Evolutionary conservation across 2,329 filamentous ascomycete species (phyloP).

Genomic region (Catunica adiposa): DNA sequence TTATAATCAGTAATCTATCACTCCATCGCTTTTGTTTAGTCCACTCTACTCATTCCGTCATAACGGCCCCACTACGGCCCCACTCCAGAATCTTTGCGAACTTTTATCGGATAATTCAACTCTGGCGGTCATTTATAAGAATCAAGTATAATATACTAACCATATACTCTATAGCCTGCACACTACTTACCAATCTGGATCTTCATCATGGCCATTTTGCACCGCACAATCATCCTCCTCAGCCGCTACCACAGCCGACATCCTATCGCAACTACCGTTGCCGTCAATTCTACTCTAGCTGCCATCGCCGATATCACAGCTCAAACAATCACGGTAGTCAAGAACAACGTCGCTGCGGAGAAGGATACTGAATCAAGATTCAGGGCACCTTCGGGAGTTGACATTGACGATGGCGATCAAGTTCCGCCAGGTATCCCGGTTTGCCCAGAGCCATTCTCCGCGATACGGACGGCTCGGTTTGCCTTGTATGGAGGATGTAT

Average conservation of each 20-base stretch:
- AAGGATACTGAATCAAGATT: conserved; percentile 26
- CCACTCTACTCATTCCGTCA: too few relatives aligned
- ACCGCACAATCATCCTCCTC: conserved; percentile 1
- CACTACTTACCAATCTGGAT: conserved; percentile 10
- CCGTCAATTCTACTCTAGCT: conserved; percentile 89
- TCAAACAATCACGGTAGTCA: conserved; percentile 75
- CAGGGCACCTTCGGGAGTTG: neutral
- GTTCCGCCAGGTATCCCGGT: conserved; percentile 39
- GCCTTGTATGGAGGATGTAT: conserved; percentile 96
- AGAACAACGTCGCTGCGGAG: conserved; percentile 37
- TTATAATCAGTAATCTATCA: too few relatives aligned
- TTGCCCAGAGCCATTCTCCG: conserved; percentile 55
- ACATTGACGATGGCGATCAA: neutral
- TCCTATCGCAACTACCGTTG: conserved; percentile 90
- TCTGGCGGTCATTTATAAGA: too few relatives aligned
- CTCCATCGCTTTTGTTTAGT: too few relatives aligned
- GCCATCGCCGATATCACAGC: conserved; percentile 94
- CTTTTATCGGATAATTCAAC: neutral
- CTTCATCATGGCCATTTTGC: conserved; percentile 9
- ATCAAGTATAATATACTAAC: too few relatives aligned
- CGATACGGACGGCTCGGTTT: conserved; percentile 69
- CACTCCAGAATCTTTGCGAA: too few relatives aligned
- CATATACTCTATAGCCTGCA: conserved; percentile 5
- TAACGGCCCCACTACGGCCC: too few relatives aligned
- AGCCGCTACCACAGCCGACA: conserved; percentile 4